phyloP scores from a whole-genome alignment of 2,329 filamentous ascomycete species.

The Fusarium scirpi region DNA sequence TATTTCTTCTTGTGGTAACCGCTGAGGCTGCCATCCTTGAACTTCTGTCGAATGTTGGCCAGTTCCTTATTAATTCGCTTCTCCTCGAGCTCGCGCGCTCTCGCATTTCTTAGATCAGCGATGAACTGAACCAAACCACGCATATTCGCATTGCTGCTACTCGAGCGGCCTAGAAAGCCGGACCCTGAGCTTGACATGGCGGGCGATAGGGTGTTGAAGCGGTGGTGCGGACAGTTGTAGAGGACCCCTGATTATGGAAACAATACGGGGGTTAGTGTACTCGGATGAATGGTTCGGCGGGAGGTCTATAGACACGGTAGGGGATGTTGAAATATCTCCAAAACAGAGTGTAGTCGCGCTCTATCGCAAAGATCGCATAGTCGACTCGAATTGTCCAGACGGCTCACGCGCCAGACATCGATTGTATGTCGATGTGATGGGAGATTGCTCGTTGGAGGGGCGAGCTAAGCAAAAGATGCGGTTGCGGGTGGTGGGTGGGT shows the following conservation, averaged over 20 bases:
- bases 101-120: slow-evolving; percentile 92
- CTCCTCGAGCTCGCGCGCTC: slow-evolving; percentile 95
- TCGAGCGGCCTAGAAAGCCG: slow-evolving; percentile 75
- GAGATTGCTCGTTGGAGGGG: slow-evolving; percentile 46
- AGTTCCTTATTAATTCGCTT: slow-evolving; percentile 99
- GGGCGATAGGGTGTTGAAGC: slow-evolving; percentile 33
- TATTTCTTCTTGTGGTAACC: slow-evolving; percentile 99
- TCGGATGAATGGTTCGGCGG: slow-evolving; percentile 24
- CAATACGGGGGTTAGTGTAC: slow-evolving; percentile 22
- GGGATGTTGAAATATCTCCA: slow-evolving; percentile 34
- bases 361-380: slow-evolving; percentile 52
- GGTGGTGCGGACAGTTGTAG: slow-evolving; percentile 33
- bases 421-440: slow-evolving; percentile 43
- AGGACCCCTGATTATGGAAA: slow-evolving; percentile 43
- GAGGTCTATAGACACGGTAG: slow-evolving; percentile 10
- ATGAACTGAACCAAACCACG: slow-evolving; percentile 97
- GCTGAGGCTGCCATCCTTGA: slow-evolving; percentile 92
- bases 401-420: slow-evolving; percentile 48
- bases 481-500: slow-evolving; percentile 41
- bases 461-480: slow-evolving; percentile 43
- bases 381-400: slow-evolving; percentile 44
- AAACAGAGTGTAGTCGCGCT: slow-evolving; percentile 42
- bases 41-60: slow-evolving; percentile 98
- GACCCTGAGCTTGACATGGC: slow-evolving; percentile 68
- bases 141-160: slow-evolving; percentile 75